Base-by-base conservation (phyloP, 1,139 yeast species). In the Scheffersomyces segobiensis region DNA sequence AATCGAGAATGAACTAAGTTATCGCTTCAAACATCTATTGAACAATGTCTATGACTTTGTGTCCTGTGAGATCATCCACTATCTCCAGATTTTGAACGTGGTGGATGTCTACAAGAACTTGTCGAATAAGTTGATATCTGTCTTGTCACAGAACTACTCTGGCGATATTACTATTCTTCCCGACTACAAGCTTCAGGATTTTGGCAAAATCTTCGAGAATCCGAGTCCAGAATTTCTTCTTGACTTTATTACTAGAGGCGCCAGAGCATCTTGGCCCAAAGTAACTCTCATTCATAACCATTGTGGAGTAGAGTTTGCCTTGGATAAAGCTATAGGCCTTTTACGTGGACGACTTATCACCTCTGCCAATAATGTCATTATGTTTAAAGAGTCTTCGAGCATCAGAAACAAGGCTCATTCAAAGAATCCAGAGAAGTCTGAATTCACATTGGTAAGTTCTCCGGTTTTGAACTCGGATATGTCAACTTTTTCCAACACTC, bases 141-240 rank as follows among this genome's bases (percentile, higher is more conserved):
- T 95, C 6, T 72, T 95, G 20, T 85, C 93, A 0, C 99, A 95
- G 69, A 87, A 88, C 62, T 95, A 95, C 70, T 88, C 96, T 12
- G 99, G 99, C 0, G 97, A 95, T 71, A 89, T 95, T 51, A 95
- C 98, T 0, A 93, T 95, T 53, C 74, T 95, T 53, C 98, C 98
- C 0, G 91, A 89, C 56, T 80, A 89, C 59, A 77, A 81, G 50
- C 67, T 86, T 19, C 66, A 79, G 0, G 95, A 92, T 62, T 77
- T 91, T 57, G 74, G 80, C 47, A 87, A 85, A 60, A 74, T 95
- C 49, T 81, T 95, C 66, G 82, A 83, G 39, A 93, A 95, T 67
- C 99, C 99, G 1, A 83, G 93, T 0, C 87, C 89, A 0, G 89
- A 86, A 56, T 91, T 89, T 66, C 74, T 93, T 56, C 72, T 87